Conservation (phyloP, 306 rosid genomes). For the Medicago lupulina region DNA sequence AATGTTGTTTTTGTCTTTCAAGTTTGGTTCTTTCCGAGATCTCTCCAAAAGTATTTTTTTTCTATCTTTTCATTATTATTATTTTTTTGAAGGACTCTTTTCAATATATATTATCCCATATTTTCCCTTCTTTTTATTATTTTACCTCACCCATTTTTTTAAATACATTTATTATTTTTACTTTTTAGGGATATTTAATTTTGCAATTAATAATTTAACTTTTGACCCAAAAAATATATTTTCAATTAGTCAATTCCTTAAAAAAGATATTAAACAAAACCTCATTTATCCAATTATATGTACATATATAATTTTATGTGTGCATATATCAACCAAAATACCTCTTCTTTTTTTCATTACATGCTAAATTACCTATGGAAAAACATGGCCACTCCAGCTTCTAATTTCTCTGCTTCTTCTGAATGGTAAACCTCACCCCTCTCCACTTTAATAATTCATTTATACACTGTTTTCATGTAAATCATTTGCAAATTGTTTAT, state of each 20-base stretch:
- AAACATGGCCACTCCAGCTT: constrained; percentile 38
- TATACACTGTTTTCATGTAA: background rate
- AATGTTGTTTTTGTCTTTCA: background rate
- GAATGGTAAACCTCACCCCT: constrained; percentile 44
- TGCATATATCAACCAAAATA: background rate
- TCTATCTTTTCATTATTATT: background rate
- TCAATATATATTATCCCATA: background rate
- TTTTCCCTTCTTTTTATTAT: background rate
- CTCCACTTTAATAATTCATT: constrained; percentile 12
- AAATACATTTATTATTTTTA: background rate
- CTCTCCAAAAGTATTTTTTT: background rate
- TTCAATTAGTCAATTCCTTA: background rate
- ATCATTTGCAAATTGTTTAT: background rate
- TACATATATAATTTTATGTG: background rate
- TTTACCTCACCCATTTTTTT: background rate
- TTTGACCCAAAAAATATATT: background rate
- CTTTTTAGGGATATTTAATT: background rate
- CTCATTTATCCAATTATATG: background rate
- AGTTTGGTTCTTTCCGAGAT: background rate
- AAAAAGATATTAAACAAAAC: background rate
- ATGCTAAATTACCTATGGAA: constrained; percentile 1
- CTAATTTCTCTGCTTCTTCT: constrained; percentile 47
- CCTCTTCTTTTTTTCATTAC: background rate
- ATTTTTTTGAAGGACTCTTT: background rate
- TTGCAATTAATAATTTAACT: background rate